phyloP scores from a whole-genome alignment of 2,329 filamentous ascomycete genomes.

The Dothistroma septosporum region DNA sequence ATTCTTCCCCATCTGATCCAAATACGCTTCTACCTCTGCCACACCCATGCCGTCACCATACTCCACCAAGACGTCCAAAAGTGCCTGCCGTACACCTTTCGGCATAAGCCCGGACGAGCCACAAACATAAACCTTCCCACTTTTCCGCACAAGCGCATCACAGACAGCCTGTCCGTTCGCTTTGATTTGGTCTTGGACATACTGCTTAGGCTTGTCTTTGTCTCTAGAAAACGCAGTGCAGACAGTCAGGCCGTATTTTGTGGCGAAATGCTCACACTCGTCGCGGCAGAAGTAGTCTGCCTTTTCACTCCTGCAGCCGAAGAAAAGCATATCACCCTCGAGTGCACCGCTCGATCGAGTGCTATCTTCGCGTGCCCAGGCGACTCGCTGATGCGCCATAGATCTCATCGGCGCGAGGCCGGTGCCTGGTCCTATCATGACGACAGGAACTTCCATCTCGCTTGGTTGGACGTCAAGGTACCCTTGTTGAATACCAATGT shows the following conservation, averaged over 20 bases:
- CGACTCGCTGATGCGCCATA: slow-evolving; percentile 67
- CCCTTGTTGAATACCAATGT: slow-evolving; percentile 55
- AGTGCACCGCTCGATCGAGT: slow-evolving; percentile 13
- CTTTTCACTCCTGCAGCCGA: slow-evolving; percentile 70
- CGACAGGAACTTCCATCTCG: slow-evolving; percentile 55
- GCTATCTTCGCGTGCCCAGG: slow-evolving; percentile 34
- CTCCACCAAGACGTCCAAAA: slow-evolving; percentile 56
- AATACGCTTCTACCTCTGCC: slow-evolving; percentile 56
- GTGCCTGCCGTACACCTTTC: slow-evolving; percentile 61
- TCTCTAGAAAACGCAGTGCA: slow-evolving; percentile 68
- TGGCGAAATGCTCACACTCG: slow-evolving; percentile 61
- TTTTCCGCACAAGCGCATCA: slow-evolving; percentile 47
- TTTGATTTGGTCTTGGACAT: slow-evolving; percentile 63
- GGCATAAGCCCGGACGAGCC: slow-evolving; percentile 68
- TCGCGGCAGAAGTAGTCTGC: slow-evolving; percentile 78
- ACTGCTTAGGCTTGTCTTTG: slow-evolving; percentile 57
- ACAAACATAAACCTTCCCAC: slow-evolving; percentile 56
- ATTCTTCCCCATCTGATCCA: slow-evolving; percentile 53
- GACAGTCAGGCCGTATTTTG: slow-evolving; percentile 48
- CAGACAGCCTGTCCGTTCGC: slow-evolving; percentile 50
- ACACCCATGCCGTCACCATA: slow-evolving; percentile 36
- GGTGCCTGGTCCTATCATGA: slow-evolving; percentile 80
- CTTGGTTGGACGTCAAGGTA: slow-evolving; percentile 47
- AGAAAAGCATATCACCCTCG: slow-evolving; percentile 61
- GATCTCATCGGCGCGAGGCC: slow-evolving; percentile 80